These are phyloP conservation scores for Blechomonas ayalai DNA, from an alignment of 208 protist species.

Conservation along the genomic window DNA sequence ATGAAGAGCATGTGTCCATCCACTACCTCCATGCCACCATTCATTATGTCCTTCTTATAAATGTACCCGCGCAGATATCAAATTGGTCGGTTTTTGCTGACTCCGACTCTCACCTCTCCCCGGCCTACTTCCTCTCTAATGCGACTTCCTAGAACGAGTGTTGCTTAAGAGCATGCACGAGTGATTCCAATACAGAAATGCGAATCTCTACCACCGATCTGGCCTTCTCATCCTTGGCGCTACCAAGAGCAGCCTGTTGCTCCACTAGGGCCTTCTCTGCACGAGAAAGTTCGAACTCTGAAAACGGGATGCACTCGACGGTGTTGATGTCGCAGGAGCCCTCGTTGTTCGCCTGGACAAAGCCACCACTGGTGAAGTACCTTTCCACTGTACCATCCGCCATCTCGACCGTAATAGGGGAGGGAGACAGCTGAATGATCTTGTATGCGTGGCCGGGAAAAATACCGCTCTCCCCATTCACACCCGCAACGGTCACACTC, in stretches of 20 bases:
- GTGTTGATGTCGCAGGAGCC: constrained; percentile 89
- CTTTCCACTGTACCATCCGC: constrained; percentile 62
- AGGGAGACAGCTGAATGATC: constrained; percentile 70
- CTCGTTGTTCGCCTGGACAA: constrained; percentile 90
- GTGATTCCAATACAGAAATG: constrained; percentile 62
- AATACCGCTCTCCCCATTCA: constrained; percentile 80
- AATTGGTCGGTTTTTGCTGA: no score
- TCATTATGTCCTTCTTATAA: no score
- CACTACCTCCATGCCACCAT: no score
- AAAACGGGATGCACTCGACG: constrained; percentile 79
- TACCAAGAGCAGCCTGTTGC: constrained; percentile 42
- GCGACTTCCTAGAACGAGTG: no score
- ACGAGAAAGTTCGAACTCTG: constrained; percentile 62
- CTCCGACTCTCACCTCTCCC: no score
- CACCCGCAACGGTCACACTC: constrained; percentile 70
- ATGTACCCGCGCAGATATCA: no score
- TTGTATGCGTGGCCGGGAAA: constrained; percentile 87
- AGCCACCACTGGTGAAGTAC: constrained; percentile 85
- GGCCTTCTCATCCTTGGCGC: constrained; percentile 76
- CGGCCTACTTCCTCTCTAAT: no score
- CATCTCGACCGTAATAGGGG: constrained; percentile 72
- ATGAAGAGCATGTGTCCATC: no score
- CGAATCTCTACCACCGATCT: constrained; percentile 78
- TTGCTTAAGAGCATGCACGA: constrained; percentile 65
- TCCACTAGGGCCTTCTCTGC: constrained; percentile 80